phyloP scores from a whole-genome alignment of 192 early-diverging fungal species.

The Backusella mclennaniae region DNA sequence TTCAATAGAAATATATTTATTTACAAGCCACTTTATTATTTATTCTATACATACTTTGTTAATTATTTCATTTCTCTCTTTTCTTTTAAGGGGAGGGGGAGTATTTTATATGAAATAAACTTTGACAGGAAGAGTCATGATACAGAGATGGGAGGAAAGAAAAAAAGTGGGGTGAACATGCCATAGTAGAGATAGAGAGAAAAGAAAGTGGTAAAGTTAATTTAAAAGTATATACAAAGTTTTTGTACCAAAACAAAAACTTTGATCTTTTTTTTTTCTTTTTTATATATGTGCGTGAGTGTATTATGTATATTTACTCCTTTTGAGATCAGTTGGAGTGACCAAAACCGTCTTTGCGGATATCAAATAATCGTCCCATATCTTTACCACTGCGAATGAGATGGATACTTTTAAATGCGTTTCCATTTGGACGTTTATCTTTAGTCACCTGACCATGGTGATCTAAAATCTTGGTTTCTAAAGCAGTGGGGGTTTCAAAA shows the following conservation, averaged over 20 bases:
- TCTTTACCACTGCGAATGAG: constrained; percentile 32
- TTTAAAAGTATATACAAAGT: not conserved
- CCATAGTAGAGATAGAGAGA: not conserved
- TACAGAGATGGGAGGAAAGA: not conserved
- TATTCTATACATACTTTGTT: constrained; percentile 8
- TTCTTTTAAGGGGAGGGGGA: not conserved
- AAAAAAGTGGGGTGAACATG: not conserved
- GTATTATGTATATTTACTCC: not conserved
- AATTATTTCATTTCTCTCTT: constrained; percentile 1
- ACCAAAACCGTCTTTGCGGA: constrained; percentile 38
- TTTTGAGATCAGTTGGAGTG: not conserved
- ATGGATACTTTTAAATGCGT: constrained; percentile 46
- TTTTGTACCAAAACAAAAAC: no score
- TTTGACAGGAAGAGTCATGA: not conserved
- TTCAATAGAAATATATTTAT: not conserved
- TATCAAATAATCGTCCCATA: constrained; percentile 40
- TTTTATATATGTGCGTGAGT: not conserved
- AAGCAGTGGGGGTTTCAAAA: constrained; percentile 44
- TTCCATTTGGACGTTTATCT: constrained; percentile 46
- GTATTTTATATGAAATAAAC: not conserved
- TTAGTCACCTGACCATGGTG: constrained; percentile 38
- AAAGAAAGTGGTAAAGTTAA: not conserved
- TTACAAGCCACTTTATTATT: constrained; percentile 10
- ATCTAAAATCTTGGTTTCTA: constrained; percentile 45
- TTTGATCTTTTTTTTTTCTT: not conserved